phyloP scores from a whole-genome alignment of 345 rosid species.

The Limnanthes douglasii region DNA sequence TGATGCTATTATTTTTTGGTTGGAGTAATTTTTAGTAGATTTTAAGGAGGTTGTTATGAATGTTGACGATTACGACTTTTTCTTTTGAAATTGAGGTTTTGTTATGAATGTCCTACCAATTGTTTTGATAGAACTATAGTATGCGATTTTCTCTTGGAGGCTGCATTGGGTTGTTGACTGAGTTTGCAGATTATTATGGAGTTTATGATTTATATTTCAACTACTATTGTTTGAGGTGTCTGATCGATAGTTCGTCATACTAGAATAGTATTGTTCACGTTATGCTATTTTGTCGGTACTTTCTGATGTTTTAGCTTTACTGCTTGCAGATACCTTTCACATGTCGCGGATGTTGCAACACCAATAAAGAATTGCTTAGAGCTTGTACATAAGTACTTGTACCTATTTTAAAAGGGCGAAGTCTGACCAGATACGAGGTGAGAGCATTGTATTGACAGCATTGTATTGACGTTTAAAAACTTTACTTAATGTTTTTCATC shows the following conservation, averaged over 20 bases:
- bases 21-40: too few species aligned
- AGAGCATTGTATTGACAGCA: background rate
- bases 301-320: constrained; percentile 2
- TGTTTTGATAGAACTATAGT: too few species aligned
- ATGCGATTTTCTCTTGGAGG: constrained; percentile 74
- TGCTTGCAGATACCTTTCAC: constrained; percentile 37
- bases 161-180: constrained; percentile 70
- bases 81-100: too few species aligned
- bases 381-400: constrained; percentile 43
- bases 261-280: background rate
- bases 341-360: constrained; percentile 65
- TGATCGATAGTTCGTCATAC: background rate
- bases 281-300: background rate
- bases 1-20: too few species aligned
- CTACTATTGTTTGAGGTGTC: background rate
- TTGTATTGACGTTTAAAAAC: background rate
- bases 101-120: too few species aligned
- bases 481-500: background rate
- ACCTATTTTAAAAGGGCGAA: constrained; percentile 46
- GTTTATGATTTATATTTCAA: constrained; percentile 58
- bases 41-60: too few species aligned
- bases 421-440: constrained; percentile 55
- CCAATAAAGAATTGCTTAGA: constrained; percentile 69
- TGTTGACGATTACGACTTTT: too few species aligned
- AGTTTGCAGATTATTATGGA: constrained; percentile 61